Evolutionary conservation across 1,284 basidiomycete species (phyloP).

Genomic region (Ustilago nuda): DNA sequence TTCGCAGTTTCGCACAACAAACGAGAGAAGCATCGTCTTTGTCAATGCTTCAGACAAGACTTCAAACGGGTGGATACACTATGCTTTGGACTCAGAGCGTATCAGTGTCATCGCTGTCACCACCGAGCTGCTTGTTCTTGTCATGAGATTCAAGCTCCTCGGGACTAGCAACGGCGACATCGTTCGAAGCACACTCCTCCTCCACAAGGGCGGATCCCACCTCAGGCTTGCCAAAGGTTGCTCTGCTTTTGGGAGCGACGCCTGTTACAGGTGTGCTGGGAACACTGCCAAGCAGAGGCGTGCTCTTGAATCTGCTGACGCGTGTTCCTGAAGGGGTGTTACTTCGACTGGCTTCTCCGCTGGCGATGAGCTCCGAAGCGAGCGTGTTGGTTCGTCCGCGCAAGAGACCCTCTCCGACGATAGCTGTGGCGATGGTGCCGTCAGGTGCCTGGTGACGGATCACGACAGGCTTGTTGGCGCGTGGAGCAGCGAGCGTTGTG

Average conservation of each 20-base stretch:
- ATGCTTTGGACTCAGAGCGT: conserved; percentile 19
- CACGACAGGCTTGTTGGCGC: conserved; percentile 54
- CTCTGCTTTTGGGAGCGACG: conserved; percentile 16
- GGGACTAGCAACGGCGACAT: conserved; percentile 27
- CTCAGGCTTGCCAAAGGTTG: conserved; percentile 28
- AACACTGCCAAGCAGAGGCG: conserved; percentile 36
- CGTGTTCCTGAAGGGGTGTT: conserved; percentile 46
- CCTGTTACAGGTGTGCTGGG: conserved; percentile 18
- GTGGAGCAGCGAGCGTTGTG: conserved; percentile 23
- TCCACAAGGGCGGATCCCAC: conserved; percentile 30
- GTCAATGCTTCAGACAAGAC: too few relatives aligned
- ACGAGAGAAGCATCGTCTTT: background rate
- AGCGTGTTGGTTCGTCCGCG: conserved; percentile 43
- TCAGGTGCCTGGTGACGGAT: conserved; percentile 53
- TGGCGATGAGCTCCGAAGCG: conserved; percentile 14
- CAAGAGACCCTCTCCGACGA: conserved; percentile 55
- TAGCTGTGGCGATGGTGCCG: conserved; percentile 48
- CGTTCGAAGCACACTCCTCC: conserved; percentile 10
- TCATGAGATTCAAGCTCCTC: conserved; percentile 33
- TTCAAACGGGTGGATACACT: too few relatives aligned
- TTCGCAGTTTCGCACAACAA: too few relatives aligned
- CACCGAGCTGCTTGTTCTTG: conserved; percentile 37
- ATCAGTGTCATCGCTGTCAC: conserved; percentile 27
- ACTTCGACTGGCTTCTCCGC: conserved; percentile 43
- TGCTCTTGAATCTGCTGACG: conserved; percentile 50